Percentiles rank a stretch among this genome's conserved stretches.
Evolutionary conservation across 2,329 filamentous ascomycete species (phyloP).

Genomic region (Xylariaceae sp.): DNA sequence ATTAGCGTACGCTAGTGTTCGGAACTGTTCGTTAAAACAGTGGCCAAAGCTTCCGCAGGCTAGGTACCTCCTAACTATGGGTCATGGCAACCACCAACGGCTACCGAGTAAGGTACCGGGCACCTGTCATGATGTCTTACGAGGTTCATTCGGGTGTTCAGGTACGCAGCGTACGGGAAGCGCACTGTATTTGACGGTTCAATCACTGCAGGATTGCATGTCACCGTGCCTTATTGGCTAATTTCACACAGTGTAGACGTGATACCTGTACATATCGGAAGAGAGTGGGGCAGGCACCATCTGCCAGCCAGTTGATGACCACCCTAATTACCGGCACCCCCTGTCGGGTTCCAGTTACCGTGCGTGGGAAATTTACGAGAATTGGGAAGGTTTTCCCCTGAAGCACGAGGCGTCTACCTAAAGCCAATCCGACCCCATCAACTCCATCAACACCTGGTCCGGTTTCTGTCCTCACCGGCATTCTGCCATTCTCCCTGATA

Average conservation of each 20-base stretch:
- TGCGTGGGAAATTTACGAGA: constrained; percentile 35
- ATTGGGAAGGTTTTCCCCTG: constrained; percentile 33
- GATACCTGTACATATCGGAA: background rate
- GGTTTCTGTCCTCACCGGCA: constrained; percentile 16
- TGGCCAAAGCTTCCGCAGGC: too few relatives aligned
- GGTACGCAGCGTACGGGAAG: too few relatives aligned
- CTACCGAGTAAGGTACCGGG: too few relatives aligned
- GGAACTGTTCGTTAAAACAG: too few relatives aligned
- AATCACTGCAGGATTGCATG: background rate
- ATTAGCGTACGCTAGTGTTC: too few relatives aligned
- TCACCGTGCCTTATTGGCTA: background rate
- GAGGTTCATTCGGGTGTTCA: too few relatives aligned
- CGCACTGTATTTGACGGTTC: too few relatives aligned
- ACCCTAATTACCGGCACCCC: constrained; percentile 12
- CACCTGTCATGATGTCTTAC: too few relatives aligned
- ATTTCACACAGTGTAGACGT: background rate
- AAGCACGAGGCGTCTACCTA: constrained; percentile 28
- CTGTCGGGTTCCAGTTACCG: constrained; percentile 21
- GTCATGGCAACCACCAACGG: too few relatives aligned
- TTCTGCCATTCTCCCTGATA: constrained; percentile 7
- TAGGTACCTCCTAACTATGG: too few relatives aligned
- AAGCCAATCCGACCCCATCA: constrained; percentile 23
- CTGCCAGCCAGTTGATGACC: constrained; percentile 18
- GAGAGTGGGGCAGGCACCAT: background rate
- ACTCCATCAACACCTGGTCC: constrained; percentile 26